Evolutionary conservation across 2,329 filamentous ascomycete genomes (phyloP), one percentile per base, ranked within the genome.

Genomic region (Scedosporium minutisporum): DNA sequence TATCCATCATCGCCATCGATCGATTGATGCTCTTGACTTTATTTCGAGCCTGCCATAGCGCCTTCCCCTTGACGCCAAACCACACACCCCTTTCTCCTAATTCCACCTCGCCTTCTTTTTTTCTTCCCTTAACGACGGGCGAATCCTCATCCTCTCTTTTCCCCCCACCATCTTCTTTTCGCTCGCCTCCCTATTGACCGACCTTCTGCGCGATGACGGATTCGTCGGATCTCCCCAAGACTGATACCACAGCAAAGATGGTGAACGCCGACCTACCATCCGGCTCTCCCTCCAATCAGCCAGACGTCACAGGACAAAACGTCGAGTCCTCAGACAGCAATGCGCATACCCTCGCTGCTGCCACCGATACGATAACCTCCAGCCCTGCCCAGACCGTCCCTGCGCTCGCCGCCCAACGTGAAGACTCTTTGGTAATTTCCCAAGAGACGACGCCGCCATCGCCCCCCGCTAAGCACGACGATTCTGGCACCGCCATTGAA

Each of bases 401-500:
- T 18, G 58, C 23, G 3, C 29, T 21, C 21, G 38, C 38, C 21
- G 38, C 58, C 58, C 21, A n/a, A 51, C 33, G 12, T 12, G 33
- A 38, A 55, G 51, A 55, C 12, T 55, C 51, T 25, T 23, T 25
- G 18, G 23, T 27, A 14, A 55, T 55, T 27, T 23, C 51, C 51
- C n/a, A 77, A 64, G 73, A 66, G 5, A 44, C 66, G 14, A 66
- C 69, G 16, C 65, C 71, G 6, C 64, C 69, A 4, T 70, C 70
- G 10, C 70, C 67, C 1, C 62, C 67, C 9, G 75, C 74, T 64
- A 71, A 72, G 65, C 66, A 67, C 33, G 69, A 72, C 63, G 74
- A 75, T 58, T 70, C 69, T 12, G 68, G 71, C 65, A 71, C 79
- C 63, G 77, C 77, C 55, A 78, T 80, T 65, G 78, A 27, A 21